Evolutionary conservation across 345 rosid genomes (phyloP).

Genomic region (Populus ilicifolia): DNA sequence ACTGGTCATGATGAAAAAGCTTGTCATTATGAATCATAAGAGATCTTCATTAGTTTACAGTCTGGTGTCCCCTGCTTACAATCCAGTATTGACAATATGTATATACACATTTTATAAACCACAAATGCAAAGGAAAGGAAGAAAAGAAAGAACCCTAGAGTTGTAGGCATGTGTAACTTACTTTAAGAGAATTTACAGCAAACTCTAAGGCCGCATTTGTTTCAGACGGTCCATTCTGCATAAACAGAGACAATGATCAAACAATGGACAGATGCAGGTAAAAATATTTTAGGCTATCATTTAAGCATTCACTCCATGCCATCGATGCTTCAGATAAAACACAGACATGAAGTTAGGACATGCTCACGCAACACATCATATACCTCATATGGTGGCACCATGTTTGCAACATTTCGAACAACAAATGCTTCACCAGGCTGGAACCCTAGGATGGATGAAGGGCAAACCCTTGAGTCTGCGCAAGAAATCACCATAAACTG

Average conservation of each 20-base stretch:
- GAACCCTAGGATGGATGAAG: slow-evolving; percentile 79
- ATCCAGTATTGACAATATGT: not conserved
- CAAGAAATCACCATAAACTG: slow-evolving; percentile 98
- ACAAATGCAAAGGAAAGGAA: not conserved
- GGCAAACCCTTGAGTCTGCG: slow-evolving; percentile 97
- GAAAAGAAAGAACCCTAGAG: not conserved
- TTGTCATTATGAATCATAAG: too few species aligned
- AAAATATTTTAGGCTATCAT: too few species aligned
- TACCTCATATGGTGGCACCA: slow-evolving; percentile 89
- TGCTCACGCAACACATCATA: not conserved
- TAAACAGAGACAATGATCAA: slow-evolving; percentile 18
- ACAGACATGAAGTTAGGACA: too few species aligned
- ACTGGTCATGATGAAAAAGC: not conserved
- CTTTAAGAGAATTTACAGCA: slow-evolving; percentile 75
- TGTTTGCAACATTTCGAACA: slow-evolving; percentile 83
- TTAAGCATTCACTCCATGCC: too few species aligned
- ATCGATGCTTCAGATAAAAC: too few species aligned
- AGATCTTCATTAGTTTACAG: not conserved
- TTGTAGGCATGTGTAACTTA: slow-evolving; percentile 30
- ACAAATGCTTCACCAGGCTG: slow-evolving; percentile 97
- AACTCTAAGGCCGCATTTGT: slow-evolving; percentile 94
- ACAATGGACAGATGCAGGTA: not conserved
- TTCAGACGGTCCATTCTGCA: slow-evolving; percentile 86
- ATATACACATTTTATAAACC: too few species aligned
- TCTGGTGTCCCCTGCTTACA: not conserved